A percentile compares a stretch with the other conserved stretches of the same genome.
Evolutionary conservation across 202 grass and related monocot species (phyloP).

Genomic region (Schoenoplectus triqueter): DNA sequence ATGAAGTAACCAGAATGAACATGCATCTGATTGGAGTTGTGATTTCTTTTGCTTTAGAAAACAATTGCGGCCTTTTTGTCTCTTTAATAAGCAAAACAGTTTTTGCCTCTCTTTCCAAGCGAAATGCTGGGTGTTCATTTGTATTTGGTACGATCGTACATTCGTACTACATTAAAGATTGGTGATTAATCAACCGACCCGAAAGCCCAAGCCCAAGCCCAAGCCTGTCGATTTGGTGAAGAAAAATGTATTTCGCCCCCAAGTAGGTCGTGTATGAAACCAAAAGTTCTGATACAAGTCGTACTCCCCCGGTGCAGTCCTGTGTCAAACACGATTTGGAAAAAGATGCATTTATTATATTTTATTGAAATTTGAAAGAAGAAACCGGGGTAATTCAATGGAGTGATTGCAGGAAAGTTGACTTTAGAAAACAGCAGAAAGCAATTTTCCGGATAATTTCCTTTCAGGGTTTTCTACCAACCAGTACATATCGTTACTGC

Average conservation of each 20-base stretch:
- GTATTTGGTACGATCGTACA: too few species aligned
- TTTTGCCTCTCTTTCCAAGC: too few species aligned
- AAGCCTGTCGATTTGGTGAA: neutral
- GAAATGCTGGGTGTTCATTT: too few species aligned
- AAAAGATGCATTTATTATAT: neutral
- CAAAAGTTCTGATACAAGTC: neutral
- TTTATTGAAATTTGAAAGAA: neutral
- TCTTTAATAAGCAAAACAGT: too few species aligned
- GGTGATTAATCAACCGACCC: too few species aligned
- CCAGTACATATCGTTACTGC: neutral
- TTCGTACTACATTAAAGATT: too few species aligned
- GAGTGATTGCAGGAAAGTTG: conserved; percentile 23
- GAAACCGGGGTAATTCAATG: neutral
- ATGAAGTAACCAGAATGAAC: too few species aligned
- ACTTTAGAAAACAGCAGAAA: neutral
- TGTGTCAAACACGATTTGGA: neutral
- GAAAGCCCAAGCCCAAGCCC: neutral
- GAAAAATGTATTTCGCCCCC: neutral
- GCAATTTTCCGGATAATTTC: conserved; percentile 1
- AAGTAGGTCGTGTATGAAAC: neutral
- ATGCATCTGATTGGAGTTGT: too few species aligned
- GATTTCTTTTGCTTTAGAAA: too few species aligned
- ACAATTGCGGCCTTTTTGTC: too few species aligned
- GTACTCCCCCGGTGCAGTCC: neutral
- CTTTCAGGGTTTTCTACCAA: neutral